Base-by-base conservation (phyloP, 208 protist genomes). In the Trypanosoma brucei region DNA sequence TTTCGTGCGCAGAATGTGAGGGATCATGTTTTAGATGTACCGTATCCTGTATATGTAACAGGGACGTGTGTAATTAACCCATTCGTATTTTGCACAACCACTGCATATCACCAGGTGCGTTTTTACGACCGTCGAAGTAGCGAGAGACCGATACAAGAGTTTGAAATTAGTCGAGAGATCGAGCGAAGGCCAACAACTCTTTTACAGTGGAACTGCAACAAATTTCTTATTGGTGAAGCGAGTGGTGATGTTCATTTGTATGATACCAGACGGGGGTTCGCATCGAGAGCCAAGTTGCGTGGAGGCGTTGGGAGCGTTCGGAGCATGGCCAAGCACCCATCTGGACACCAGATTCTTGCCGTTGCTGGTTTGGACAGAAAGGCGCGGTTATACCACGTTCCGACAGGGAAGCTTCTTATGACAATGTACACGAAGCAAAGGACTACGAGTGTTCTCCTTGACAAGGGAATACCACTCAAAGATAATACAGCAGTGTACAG, bases 201-300 rank as follows among this genome's bases (percentile, higher is more conserved):
- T 66, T 54, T 90, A 35, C 86, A 93, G 69, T 93, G 86, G 83
- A 93, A 93, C 52, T 73, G 79, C 33, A 93, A 93, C 65, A 93
- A 93, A 50, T 93, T 90, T 72, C 59, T 93, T 7, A 86, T 93
- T 65, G 86, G 86, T 14, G 83, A 93, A 45, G 80, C 86, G 36
- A 90, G 83, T 57, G 86, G 86, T 14, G 86, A 93, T 69, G 72
- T 93, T 45, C 86, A 93, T 65, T 62, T 93, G 40, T 93, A 93
- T 63, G 86, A 93, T 55, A 93, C 86, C 1, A 75, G 86, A 7
- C 75, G 86, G 37, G 86, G 86, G n/a, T 93, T 93, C 75, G 75
- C 76, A 11, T 93, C 86, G 3, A 70, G 86, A 7, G 86, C 86
- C 0, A 93, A 93, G 36, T 76, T 93, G 9, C 72, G 81, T 44